These are phyloP conservation scores for Penicillium sp. DNA, from an alignment of 2,329 filamentous ascomycete genomes.

Conservation along the genomic window DNA sequence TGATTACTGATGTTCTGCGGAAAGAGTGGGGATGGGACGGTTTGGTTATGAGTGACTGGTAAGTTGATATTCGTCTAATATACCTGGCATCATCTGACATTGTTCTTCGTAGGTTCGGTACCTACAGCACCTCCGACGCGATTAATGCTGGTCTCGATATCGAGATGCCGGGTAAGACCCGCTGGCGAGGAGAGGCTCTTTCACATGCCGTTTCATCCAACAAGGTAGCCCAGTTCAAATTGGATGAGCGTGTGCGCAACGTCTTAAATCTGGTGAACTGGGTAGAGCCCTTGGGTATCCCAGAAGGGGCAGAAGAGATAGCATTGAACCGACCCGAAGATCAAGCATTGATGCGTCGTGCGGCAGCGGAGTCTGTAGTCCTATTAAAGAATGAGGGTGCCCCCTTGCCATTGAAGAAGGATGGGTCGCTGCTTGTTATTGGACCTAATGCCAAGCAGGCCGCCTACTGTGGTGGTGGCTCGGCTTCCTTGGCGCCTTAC, in stretches of 20 bases:
- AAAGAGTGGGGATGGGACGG: constrained; percentile 50
- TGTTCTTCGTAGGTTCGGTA: constrained; percentile 40
- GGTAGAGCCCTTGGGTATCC: constrained; percentile 54
- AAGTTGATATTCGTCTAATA: constrained; percentile 4
- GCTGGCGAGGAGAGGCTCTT: constrained; percentile 42
- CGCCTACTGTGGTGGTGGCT: constrained; percentile 62
- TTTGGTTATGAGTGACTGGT: constrained; percentile 50
- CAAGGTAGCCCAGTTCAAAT: constrained; percentile 56
- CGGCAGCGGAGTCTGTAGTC: constrained; percentile 70
- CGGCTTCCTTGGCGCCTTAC: constrained; percentile 54
- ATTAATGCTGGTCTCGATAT: constrained; percentile 49
- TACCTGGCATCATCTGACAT: not conserved
- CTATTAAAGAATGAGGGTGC: constrained; percentile 70
- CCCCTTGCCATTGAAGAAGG: constrained; percentile 58
- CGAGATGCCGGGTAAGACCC: constrained; percentile 50
- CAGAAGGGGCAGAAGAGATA: constrained; percentile 56
- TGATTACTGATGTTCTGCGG: constrained; percentile 47
- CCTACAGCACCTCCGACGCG: constrained; percentile 47
- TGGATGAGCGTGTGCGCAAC: constrained; percentile 60
- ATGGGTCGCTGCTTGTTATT: constrained; percentile 52
- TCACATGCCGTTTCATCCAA: constrained; percentile 52
- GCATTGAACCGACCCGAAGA: constrained; percentile 62
- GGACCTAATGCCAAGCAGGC: constrained; percentile 54
- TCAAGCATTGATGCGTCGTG: constrained; percentile 62
- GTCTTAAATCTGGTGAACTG: constrained; percentile 62